A percentile compares a stretch with the other conserved stretches of the same genome.
These are phyloP conservation scores for Halenospora varia DNA, from an alignment of 495 filamentous ascomycete species.

Conservation along the genomic window DNA sequence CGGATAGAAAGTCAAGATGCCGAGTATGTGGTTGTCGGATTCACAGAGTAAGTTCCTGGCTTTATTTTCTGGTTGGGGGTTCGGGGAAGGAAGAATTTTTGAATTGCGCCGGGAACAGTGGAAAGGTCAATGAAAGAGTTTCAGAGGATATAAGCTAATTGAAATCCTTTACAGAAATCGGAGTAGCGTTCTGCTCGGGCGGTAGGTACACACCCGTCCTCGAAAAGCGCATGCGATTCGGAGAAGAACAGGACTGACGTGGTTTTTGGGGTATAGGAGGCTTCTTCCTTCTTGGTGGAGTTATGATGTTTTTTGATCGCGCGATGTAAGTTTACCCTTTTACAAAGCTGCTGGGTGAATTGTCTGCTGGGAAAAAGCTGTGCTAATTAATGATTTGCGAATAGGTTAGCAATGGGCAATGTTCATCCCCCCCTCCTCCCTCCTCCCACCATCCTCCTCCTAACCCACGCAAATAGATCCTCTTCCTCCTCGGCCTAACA, in stretches of 20 bases:
- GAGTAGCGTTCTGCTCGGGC: conserved; percentile 91
- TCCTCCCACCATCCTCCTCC: conserved; percentile 19
- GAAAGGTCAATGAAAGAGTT: neutral
- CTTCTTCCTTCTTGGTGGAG: conserved; percentile 89
- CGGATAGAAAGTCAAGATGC: conserved; percentile 20
- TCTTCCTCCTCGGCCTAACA: conserved; percentile 93
- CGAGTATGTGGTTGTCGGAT: conserved; percentile 89
- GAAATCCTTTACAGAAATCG: conserved; percentile 62
- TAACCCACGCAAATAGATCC: conserved; percentile 47
- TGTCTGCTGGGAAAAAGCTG: too few relatives aligned
- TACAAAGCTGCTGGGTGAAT: neutral
- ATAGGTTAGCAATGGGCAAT: conserved; percentile 82
- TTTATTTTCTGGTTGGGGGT: neutral
- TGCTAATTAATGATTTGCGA: conserved; percentile 31
- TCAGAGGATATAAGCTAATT: conserved; percentile 8
- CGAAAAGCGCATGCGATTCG: conserved; percentile 3
- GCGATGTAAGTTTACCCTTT: conserved; percentile 60
- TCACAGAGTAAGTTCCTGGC: conserved; percentile 70
- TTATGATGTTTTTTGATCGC: conserved; percentile 95
- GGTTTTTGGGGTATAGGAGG: too few relatives aligned
- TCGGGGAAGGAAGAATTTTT: too few relatives aligned
- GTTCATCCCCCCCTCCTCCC: conserved; percentile 34
- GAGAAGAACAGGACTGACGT: too few relatives aligned
- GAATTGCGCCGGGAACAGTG: conserved; percentile 17
- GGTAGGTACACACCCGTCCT: conserved; percentile 58